Percentiles rank a stretch among this genome's conserved stretches.
phyloP scores from a whole-genome alignment of 139 green algal genomes.

The Coccomyxa sp. region DNA sequence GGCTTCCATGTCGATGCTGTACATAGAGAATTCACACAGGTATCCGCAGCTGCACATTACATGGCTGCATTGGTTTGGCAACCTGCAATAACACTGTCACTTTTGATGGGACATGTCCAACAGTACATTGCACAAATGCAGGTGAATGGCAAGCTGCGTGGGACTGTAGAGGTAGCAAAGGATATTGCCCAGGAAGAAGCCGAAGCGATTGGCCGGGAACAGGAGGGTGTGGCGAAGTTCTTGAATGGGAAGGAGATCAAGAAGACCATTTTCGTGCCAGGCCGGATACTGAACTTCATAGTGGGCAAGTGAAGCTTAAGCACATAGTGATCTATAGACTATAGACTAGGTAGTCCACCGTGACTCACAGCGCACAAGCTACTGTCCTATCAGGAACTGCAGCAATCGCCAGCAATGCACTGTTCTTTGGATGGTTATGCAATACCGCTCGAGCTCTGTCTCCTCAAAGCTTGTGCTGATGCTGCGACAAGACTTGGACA shows the following conservation, averaged over 20 bases:
- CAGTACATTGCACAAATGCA: too few relatives aligned
- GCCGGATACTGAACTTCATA: slow-evolving; percentile 96
- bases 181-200: slow-evolving; percentile 63
- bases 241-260: slow-evolving; percentile 78
- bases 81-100: too few relatives aligned
- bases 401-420: too few relatives aligned
- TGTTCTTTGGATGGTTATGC: too few relatives aligned
- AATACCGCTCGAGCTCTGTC: too few relatives aligned
- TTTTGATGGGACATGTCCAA: too few relatives aligned
- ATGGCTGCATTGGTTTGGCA: background rate
- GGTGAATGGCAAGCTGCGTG: slow-evolving; percentile 92
- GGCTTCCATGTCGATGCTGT: background rate
- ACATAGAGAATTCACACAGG: background rate
- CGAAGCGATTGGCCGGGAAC: slow-evolving; percentile 51
- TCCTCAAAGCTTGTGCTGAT: too few relatives aligned
- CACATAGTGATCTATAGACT: too few relatives aligned
- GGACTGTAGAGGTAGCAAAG: slow-evolving; percentile 68
- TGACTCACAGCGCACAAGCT: too few relatives aligned
- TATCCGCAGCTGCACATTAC: background rate
- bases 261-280: slow-evolving; percentile 92
- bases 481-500: too few relatives aligned
- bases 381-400: too few relatives aligned
- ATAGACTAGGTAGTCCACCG: too few relatives aligned
- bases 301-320: slow-evolving; percentile 31
- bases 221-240: slow-evolving; percentile 51